phyloP scores from a whole-genome alignment of 352 stramenopile genomes.

The Blastocystis hominis region DNA sequence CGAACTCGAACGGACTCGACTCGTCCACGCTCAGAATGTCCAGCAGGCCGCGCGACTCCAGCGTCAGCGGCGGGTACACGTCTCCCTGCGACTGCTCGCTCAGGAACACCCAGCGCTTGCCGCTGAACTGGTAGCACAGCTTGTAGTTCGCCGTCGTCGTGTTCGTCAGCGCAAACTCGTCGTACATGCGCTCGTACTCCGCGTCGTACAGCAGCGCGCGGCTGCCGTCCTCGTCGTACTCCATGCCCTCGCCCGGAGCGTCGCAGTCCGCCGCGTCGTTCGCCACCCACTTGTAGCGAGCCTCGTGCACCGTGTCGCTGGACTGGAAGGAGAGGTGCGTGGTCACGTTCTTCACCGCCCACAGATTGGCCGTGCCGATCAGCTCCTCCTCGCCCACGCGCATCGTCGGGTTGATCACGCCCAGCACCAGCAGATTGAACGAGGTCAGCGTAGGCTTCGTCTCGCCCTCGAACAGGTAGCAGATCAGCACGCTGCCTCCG shows the following conservation, averaged over 20 bases:
- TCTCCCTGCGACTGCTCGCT: conserved; percentile 25
- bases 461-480: conserved; percentile 54
- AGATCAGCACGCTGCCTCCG: conserved; percentile 36
- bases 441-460: neutral
- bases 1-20: neutral
- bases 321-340: neutral
- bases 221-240: neutral
- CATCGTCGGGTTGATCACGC: neutral
- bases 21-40: neutral
- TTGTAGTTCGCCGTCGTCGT: neutral
- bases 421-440: conserved; percentile 39
- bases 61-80: neutral
- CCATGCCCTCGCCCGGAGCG: neutral
- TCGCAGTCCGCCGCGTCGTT: conserved; percentile 5
- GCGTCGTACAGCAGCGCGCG: neutral
- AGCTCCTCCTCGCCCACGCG: neutral
- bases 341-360: conserved; percentile 37
- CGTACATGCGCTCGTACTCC: neutral
- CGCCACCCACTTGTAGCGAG: conserved; percentile 34
- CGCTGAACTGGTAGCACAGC: conserved; percentile 42
- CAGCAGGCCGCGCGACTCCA: conserved; percentile 36
- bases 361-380: neutral
- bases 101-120: conserved; percentile 28
- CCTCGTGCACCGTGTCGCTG: conserved; percentile 3
- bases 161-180: neutral